A percentile compares a stretch with the other conserved stretches of the same genome.
Conservation (phyloP, 495 filamentous ascomycete species). For the Annulohypoxylon bovei region DNA sequence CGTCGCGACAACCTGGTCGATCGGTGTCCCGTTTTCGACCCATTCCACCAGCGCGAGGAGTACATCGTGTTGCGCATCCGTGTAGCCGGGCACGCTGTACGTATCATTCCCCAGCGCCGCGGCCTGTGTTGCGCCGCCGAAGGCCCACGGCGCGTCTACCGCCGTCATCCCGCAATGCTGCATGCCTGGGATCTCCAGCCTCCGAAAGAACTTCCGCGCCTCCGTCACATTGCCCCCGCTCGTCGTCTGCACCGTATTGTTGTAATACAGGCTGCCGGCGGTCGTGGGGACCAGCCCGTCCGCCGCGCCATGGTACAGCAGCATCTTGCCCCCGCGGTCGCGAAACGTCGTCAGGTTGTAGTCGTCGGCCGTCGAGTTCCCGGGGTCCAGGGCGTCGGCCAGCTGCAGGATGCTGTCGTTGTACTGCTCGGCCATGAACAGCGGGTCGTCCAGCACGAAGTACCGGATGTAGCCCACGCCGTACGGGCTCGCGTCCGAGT, state of each 20-base stretch:
- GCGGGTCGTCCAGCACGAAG: constrained; percentile 56
- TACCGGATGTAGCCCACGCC: constrained; percentile 54
- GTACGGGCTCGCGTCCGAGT: constrained; percentile 49
- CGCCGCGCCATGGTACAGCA: constrained; percentile 63
- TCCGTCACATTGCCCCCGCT: constrained; percentile 40
- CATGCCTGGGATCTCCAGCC: constrained; percentile 55
- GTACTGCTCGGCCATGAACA: constrained; percentile 51
- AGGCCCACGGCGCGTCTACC: constrained; percentile 52
- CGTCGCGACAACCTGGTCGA: constrained; percentile 52
- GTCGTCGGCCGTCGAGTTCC: constrained; percentile 57
- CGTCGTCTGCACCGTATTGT: constrained; percentile 52
- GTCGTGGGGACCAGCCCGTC: constrained; percentile 60
- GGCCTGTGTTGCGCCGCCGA: constrained; percentile 47
- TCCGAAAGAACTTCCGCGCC: constrained; percentile 48
- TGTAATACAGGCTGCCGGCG: constrained; percentile 56
- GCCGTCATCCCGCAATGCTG: constrained; percentile 47
- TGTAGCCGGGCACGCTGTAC: constrained; percentile 53
- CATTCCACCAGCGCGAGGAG: constrained; percentile 59
- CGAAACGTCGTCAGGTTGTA: constrained; percentile 61
- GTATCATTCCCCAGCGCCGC: constrained; percentile 41
- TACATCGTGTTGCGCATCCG: constrained; percentile 56
- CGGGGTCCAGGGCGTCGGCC: constrained; percentile 55
- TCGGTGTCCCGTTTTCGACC: constrained; percentile 53
- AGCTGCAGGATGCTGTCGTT: constrained; percentile 50
- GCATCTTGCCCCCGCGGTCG: constrained; percentile 61